Base-by-base conservation (phyloP, 495 filamentous ascomycete species). In the Neurospora intermedia region DNA sequence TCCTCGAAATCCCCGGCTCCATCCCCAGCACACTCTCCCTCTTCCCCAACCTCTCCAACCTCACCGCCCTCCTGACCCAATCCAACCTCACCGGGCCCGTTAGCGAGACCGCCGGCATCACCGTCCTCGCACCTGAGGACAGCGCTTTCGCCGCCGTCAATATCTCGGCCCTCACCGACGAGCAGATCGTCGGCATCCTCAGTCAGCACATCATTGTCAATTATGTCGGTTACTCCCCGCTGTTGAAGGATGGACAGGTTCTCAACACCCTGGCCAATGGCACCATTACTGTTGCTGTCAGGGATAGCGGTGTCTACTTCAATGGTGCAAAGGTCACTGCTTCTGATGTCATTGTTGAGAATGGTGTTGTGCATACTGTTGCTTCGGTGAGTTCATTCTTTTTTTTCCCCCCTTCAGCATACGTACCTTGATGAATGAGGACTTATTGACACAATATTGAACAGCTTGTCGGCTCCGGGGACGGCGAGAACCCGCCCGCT, bases 301-400 rank as follows among this genome's bases (percentile, higher is more conserved):
- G 70, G 35, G 70, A 71, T 13, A 77, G 77, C 13, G 74, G 75
- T 15, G 77, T 73, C 11, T 83, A 75, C 69, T 75, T 84, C 62
- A 82, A 82, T 27, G 77, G 72, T n/a, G 83, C 81, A 7, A 76
- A 77, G 70, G 80, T 84, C 71, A 77, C 78, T 4, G 59, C 73
- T 40, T 62, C 76, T 2, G 77, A 84, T 72, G 69, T 80, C 16
- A 75, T 84, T 38, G 70, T 79, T 42, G 72, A 74, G 0, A 83
- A 83, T 72, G 83, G 83, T 11, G 83, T 84, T 6, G 77, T 78
- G 23, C 83, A 84, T 72, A 76, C 82, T 13, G 74, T 84, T 27
- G 77, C 83, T 69, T 78, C 77, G 78, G 81, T 83, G 78, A 70
- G 70, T 46, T 1, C 18, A 27, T 39, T n/a, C 39, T 38, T 38